phyloP scores from a whole-genome alignment of 2,329 filamentous ascomycete species.

The Stenocarpella maydis region DNA sequence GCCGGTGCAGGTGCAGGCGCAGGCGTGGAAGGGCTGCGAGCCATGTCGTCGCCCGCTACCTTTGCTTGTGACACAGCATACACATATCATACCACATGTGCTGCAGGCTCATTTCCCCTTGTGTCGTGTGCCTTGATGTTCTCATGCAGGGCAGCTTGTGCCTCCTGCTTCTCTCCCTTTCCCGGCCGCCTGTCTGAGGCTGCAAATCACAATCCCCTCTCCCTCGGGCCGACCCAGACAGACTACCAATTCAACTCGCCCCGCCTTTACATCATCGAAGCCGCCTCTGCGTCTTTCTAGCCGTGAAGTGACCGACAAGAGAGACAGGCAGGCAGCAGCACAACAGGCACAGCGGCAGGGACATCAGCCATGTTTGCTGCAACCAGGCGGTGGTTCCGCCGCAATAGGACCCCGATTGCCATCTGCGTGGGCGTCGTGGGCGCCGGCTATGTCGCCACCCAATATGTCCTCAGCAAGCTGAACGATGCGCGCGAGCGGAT shows the following conservation, averaged over 20 bases:
- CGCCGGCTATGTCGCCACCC: slow-evolving; percentile 88
- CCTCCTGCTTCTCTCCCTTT: not conserved
- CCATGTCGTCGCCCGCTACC: slow-evolving; percentile 13
- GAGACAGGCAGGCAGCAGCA: too few relatives aligned
- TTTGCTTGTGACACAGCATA: slow-evolving; percentile 28
- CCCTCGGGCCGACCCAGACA: slow-evolving; percentile 6
- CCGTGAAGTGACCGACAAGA: not conserved
- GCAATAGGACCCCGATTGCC: slow-evolving; percentile 89
- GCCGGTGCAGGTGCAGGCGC: not conserved
- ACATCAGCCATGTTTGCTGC: slow-evolving; percentile 65
- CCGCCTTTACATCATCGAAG: not conserved
- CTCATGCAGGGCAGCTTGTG: not conserved
- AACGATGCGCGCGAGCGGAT: slow-evolving; percentile 94
- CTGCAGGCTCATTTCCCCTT: not conserved
- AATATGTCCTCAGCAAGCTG: slow-evolving; percentile 92
- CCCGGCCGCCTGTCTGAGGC: not conserved
- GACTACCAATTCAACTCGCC: not conserved
- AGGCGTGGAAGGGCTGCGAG: slow-evolving; percentile 42
- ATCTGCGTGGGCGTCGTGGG: slow-evolving; percentile 88
- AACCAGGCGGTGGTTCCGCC: slow-evolving; percentile 88
- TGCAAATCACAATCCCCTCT: not conserved
- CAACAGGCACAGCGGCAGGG: not conserved
- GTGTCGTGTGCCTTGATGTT: not conserved
- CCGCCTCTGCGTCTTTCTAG: not conserved
- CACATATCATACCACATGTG: not conserved